phyloP scores from a whole-genome alignment of 768 basidiomycete species.

The Phlebiopsis flavidoalba region DNA sequence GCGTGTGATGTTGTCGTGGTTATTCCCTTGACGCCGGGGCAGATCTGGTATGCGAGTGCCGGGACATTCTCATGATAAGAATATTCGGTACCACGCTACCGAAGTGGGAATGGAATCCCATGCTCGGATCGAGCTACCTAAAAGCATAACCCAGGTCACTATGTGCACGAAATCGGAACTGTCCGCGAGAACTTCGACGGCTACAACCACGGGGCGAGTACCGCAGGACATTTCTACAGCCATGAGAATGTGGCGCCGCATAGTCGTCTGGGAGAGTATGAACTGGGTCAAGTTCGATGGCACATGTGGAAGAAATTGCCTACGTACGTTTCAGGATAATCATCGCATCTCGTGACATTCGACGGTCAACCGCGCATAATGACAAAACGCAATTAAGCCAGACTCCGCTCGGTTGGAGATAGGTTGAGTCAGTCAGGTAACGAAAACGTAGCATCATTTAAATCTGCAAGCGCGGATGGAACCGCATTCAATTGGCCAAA shows the following conservation, averaged over 20 bases:
- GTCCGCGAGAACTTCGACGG: background rate
- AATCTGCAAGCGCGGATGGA: too few relatives aligned
- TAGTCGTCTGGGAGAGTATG: background rate
- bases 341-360: background rate
- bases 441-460: too few relatives aligned
- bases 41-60: background rate
- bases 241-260: background rate
- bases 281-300: background rate
- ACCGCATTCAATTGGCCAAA: background rate
- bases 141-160: background rate
- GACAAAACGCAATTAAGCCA: background rate
- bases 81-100: background rate
- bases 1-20: background rate
- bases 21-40: background rate
- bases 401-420: background rate
- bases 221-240: background rate
- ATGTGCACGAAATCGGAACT: background rate
- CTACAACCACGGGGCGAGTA: background rate
- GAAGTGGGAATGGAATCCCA: background rate
- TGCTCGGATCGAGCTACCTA: background rate
- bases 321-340: too few relatives aligned
- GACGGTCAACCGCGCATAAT: background rate
- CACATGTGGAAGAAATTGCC: too few relatives aligned
- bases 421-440: too few relatives aligned
- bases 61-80: conserved; percentile 2